Evolutionary conservation across 73 alveolate species (phyloP), one percentile per base, ranked within the genome.

Genomic region (Diophrys sp.): DNA sequence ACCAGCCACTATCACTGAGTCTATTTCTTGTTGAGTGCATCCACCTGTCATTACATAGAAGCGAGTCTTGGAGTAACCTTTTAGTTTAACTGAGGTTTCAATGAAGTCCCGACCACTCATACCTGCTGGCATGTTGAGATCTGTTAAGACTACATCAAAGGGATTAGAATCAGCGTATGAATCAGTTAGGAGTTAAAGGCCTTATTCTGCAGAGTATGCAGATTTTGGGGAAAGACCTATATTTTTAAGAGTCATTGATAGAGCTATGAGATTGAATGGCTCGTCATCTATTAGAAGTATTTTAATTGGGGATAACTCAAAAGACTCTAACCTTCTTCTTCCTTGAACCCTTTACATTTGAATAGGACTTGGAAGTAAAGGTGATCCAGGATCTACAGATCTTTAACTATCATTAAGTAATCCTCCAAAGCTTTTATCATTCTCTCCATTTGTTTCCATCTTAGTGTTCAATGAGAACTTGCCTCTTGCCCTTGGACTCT

Each of bases 221-320:
- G 62, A 44, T 11, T 11, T 44, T 18, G 18, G 18, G 18, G 62
- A 11, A 11, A 18, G 62, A 5, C 18, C n/a, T 11, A 44, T 11
- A 11, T 18, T 5, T 44, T 44, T 18, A 2, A 68, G 34, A 5
- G 29, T 18, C 8, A 55, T 26, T 5, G 25, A 2, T 29, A 68
- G 75, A 29, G 75, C 31, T 2, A 68, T 23, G 18, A 68, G 18
- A 28, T 68, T 68, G 24, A 68, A 68, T 26, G 75, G 75, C 24
- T 68, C 75, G 24, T 68, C 75, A 68, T 68, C 75, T 2, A 28
- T 31, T 23, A 68, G 18, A 27, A 68, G 55, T n/a, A n/a, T n/a
- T n/a, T n/a, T n/a, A n/a, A n/a, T n/a, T n/a, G n/a, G n/a, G n/a
- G n/a, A n/a, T n/a, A n/a, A n/a, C n/a, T n/a, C n/a, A n/a, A n/a